These are phyloP conservation scores for Sphaerulina musiva DNA, from an alignment of 2,329 filamentous ascomycete species.

Conservation along the genomic window DNA sequence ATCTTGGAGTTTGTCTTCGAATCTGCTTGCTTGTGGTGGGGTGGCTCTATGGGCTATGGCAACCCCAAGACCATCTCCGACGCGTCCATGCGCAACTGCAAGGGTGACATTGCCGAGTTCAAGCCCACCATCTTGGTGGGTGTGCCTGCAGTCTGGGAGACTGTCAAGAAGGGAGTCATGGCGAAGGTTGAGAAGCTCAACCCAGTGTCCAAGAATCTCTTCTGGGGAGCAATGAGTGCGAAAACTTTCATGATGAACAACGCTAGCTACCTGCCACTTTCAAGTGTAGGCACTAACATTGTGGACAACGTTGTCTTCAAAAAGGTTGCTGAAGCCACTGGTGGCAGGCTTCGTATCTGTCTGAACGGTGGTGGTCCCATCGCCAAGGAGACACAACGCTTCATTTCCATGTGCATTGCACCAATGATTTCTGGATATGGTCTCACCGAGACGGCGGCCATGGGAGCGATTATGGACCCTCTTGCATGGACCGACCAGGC, in stretches of 20 bases:
- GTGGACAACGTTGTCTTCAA: slow-evolving; percentile 83
- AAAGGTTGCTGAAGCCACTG: slow-evolving; percentile 84
- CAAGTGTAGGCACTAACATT: slow-evolving; percentile 51
- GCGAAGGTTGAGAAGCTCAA: slow-evolving; percentile 67
- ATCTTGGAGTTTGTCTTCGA: slow-evolving; percentile 97
- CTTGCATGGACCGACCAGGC: slow-evolving; percentile 72
- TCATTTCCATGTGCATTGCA: slow-evolving; percentile 84
- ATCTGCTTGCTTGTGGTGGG: slow-evolving; percentile 81
- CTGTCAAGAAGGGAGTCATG: slow-evolving; percentile 89
- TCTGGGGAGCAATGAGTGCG: slow-evolving; percentile 60
- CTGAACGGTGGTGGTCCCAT: slow-evolving; percentile 94
- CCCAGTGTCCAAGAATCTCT: slow-evolving; percentile 66
- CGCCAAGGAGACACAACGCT: slow-evolving; percentile 76
- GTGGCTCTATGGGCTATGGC: slow-evolving; percentile 88
- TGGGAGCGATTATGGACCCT: slow-evolving; percentile 75
- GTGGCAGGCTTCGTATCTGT: slow-evolving; percentile 78
- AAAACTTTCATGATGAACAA: slow-evolving; percentile 54
- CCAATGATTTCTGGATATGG: slow-evolving; percentile 95
- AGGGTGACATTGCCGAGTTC: slow-evolving; percentile 89
- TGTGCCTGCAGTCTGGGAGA: slow-evolving; percentile 95
- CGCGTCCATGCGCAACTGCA: slow-evolving; percentile 76
- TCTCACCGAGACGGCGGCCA: slow-evolving; percentile 75
- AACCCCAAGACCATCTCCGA: slow-evolving; percentile 86
- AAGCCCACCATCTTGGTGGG: slow-evolving; percentile 84
- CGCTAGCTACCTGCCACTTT: slow-evolving; percentile 44